Base-by-base conservation (phyloP, 495 filamentous ascomycete genomes). In the Aspergillus mulundensis region DNA sequence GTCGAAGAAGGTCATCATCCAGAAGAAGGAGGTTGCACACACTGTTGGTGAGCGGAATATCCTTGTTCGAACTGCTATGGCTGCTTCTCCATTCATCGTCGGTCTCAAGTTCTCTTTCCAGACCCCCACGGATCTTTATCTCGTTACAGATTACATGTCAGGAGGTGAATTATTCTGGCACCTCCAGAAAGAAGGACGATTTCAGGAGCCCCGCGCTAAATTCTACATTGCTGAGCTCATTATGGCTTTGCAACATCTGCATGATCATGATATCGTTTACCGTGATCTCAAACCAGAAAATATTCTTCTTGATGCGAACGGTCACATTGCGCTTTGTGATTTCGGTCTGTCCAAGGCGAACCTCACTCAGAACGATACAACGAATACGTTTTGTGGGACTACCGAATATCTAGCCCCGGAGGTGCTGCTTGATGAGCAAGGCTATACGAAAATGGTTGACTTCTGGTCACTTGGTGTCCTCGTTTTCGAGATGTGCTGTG, bases 121-220 rank as follows among this genome's bases (percentile, higher is more conserved):
- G 66, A 97, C 94, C 0, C 90, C 92, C 5, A 92, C 91, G 11
- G 94, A 99, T 67, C 83, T 99, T 1, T 97, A 97, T 68, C 79
- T 99, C 1, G 95, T 99, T 21, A 97, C 95, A n/a, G 95, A 97
- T 66, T 99, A 96, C 77, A 97, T 99, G 94, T 97, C 95, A 5
- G 94, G 94, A 5, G 95, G 94, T 34, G 94, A 97, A 68, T 75
- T 99, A 1, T 99, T 99, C 73, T 99, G 93, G 91, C 94, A 99
- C 76, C 73, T 99, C 41, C 94, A 98, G 67, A 95, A 95, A 71
- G 94, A 97, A 67, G 95, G 95, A 39, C 87, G 91, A 16, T 99
- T 99, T 69, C 84, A 92, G 60, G 94, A 97, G 74, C 87, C 86
- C 54, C 85, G 94, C 6, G 94, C 95, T 49, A 98, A 96, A 71